Percentiles rank a stretch among this genome's conserved stretches.
Evolutionary conservation across 176 grass and related monocot genomes (phyloP).

Genomic region (Rhynchospora breviuscula): DNA sequence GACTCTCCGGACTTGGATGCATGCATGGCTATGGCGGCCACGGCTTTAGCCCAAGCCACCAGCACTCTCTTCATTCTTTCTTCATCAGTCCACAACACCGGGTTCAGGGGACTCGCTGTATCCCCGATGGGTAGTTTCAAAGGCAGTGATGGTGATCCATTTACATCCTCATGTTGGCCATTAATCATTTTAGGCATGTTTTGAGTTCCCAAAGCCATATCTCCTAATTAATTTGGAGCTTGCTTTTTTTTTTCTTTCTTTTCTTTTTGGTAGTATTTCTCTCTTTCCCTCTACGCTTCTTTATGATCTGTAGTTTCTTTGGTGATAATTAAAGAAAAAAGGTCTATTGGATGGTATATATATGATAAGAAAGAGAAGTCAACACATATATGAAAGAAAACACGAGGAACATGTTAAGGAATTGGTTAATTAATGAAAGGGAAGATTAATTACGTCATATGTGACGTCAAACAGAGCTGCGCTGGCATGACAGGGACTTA

Average conservation of each 20-base stretch:
- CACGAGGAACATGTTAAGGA: conserved; percentile 1
- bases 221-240: neutral
- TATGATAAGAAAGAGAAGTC: neutral
- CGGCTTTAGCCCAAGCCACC: conserved; percentile 66
- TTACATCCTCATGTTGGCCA: neutral
- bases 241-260: neutral
- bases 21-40: conserved; percentile 38
- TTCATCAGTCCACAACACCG: conserved; percentile 47
- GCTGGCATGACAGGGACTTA: neutral
- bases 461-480: neutral
- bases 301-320: neutral
- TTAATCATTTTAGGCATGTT: neutral
- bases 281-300: neutral
- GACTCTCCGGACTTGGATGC: conserved; percentile 10
- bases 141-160: neutral
- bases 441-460: neutral
- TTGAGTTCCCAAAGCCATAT: conserved; percentile 28
- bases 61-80: conserved; percentile 69
- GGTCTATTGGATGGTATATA: neutral
- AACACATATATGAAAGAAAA: neutral
- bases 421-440: neutral
- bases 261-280: neutral
- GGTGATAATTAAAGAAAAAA: neutral
- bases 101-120: conserved; percentile 27
- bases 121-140: conserved; percentile 18